Conservation (phyloP, 805 yeast genomes). For the Wickerhamomyces xylosicus region DNA sequence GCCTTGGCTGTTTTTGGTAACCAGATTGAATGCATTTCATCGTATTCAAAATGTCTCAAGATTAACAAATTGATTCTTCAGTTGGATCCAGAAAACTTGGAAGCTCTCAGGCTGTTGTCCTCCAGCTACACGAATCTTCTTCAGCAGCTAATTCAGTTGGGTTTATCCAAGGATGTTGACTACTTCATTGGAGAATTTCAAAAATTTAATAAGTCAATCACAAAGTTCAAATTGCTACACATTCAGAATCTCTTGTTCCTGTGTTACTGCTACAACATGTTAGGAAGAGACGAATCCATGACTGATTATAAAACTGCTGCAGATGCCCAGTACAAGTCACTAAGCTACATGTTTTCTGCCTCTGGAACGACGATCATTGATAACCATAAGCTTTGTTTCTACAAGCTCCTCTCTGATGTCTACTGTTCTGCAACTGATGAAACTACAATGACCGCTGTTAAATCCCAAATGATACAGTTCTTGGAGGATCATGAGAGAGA, state of each 20-base stretch:
- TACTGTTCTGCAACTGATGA: slow-evolving; percentile 3
- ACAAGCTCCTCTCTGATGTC: slow-evolving; percentile 12
- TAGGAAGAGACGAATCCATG: slow-evolving; percentile 9
- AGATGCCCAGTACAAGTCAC: slow-evolving; percentile 8
- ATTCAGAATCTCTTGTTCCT: slow-evolving; percentile 15
- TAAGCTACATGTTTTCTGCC: slow-evolving; percentile 3
- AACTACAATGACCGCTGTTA: slow-evolving; percentile 2
- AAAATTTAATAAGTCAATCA: slow-evolving; percentile 13
- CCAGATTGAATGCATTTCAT: slow-evolving; percentile 20
- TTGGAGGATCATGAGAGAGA: slow-evolving; percentile 13
- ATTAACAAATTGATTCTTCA: slow-evolving; percentile 43
- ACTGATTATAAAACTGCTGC: slow-evolving; percentile 4
- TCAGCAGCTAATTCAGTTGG: slow-evolving; percentile 32
- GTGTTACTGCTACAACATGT: slow-evolving; percentile 10
- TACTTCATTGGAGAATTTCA: slow-evolving; percentile 41
- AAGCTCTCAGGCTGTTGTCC: slow-evolving; percentile 25
- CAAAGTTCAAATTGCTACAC: slow-evolving; percentile 4
- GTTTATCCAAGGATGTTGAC: slow-evolving; percentile 48
- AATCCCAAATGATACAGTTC: slow-evolving; percentile 10
- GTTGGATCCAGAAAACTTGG: slow-evolving; percentile 21
- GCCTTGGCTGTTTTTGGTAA: slow-evolving; percentile 10
- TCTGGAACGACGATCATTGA: slow-evolving; percentile 8
- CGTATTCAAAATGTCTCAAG: slow-evolving; percentile 39
- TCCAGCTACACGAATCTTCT: slow-evolving; percentile 30
- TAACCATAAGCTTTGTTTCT: slow-evolving; percentile 15